Conservation (phyloP, 306 rosid genomes). For the Crotalaria pallida region DNA sequence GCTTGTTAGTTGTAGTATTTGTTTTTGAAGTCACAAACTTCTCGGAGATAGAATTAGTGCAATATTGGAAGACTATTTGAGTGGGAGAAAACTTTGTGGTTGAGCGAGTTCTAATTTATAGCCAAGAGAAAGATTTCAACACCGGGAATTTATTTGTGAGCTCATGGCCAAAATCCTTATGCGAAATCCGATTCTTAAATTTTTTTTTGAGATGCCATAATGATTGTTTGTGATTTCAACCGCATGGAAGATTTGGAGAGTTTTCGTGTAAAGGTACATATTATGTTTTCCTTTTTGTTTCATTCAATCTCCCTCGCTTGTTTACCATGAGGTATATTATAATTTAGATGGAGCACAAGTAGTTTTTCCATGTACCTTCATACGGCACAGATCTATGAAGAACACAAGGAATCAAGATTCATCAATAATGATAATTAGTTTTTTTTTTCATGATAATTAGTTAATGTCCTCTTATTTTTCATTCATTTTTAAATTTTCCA, state of each 20-base stretch:
- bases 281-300: conserved; percentile 24
- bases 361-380: conserved; percentile 7
- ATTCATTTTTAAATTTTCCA: not conserved
- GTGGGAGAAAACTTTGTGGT: conserved; percentile 5
- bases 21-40: not conserved
- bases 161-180: conserved; percentile 17
- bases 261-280: conserved; percentile 31
- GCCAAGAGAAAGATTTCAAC: conserved; percentile 19
- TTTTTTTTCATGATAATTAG: too few species aligned
- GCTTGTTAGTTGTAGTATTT: conserved; percentile 14
- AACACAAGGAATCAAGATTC: not conserved
- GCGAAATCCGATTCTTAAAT: not conserved
- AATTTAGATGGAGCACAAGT: conserved; percentile 10
- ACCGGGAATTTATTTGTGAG: conserved; percentile 26
- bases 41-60: not conserved
- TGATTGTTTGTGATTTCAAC: conserved; percentile 22
- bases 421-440: not conserved
- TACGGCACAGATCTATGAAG: conserved; percentile 19
- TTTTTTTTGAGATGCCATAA: conserved; percentile 2
- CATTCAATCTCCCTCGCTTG: not conserved
- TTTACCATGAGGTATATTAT: not conserved
- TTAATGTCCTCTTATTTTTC: not conserved
- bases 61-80: conserved; percentile 17
- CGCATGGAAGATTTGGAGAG: conserved; percentile 15
- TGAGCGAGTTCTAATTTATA: conserved; percentile 11